These are phyloP conservation scores for Penicillium sp. DNA, from an alignment of 2,329 filamentous ascomycete genomes.

Conservation along the genomic window DNA sequence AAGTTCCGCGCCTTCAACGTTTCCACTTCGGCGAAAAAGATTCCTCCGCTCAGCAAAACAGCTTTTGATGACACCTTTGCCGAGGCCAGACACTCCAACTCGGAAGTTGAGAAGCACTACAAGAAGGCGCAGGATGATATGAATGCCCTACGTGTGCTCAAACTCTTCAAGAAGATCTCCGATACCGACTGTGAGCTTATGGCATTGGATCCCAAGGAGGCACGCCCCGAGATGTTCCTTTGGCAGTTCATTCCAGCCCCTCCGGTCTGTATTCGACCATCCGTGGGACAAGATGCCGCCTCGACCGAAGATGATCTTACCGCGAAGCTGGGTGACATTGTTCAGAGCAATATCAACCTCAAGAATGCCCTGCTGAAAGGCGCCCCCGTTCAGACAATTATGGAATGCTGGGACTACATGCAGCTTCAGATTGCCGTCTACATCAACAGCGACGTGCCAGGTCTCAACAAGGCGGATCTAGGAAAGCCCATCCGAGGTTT, in stretches of 20 bases:
- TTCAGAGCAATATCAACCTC: conserved; percentile 84
- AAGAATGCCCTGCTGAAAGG: conserved; percentile 76
- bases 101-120: conserved; percentile 82
- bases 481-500: conserved; percentile 89
- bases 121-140: conserved; percentile 92
- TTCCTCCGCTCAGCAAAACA: conserved; percentile 72
- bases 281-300: conserved; percentile 84
- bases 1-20: conserved; percentile 84
- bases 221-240: conserved; percentile 90
- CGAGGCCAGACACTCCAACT: conserved; percentile 68
- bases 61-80: conserved; percentile 81
- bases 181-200: conserved; percentile 84
- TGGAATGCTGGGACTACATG: conserved; percentile 98
- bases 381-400: conserved; percentile 78
- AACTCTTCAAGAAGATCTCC: conserved; percentile 83
- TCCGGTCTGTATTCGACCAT: conserved; percentile 88
- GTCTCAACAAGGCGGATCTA: conserved; percentile 79
- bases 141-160: conserved; percentile 80
- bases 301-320: conserved; percentile 97
- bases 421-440: conserved; percentile 96
- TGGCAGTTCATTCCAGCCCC: conserved; percentile 96
- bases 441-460: conserved; percentile 93
- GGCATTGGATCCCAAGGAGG: conserved; percentile 78
- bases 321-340: conserved; percentile 92
- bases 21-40: conserved; percentile 80